Conservation (phyloP, 805 yeast genomes). For the Tetrapisispora phaffii region DNA sequence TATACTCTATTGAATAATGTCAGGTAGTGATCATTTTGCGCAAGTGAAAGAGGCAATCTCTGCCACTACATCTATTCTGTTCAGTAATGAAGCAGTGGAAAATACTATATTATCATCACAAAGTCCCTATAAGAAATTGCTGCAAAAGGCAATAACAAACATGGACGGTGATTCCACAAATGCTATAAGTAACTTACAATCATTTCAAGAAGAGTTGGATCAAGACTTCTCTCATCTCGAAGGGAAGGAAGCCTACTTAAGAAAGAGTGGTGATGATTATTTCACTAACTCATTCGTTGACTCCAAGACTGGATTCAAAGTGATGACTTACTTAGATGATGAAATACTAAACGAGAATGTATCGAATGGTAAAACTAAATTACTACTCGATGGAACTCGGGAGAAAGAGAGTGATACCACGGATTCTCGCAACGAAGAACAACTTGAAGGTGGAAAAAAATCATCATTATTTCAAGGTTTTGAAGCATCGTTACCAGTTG, state of each 20-base stretch:
- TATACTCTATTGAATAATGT: slow-evolving; percentile 7
- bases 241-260: slow-evolving; percentile 19
- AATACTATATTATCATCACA: slow-evolving; percentile 27
- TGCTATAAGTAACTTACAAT: slow-evolving; percentile 3
- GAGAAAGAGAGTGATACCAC: not conserved
- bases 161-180: slow-evolving; percentile 13
- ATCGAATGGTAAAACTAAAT: slow-evolving; percentile 6
- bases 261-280: slow-evolving; percentile 28
- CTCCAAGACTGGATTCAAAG: slow-evolving; percentile 37
- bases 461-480: slow-evolving; percentile 65
- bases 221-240: slow-evolving; percentile 11
- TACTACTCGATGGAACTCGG: not conserved
- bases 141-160: slow-evolving; percentile 22
- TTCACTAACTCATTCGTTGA: slow-evolving; percentile 31
- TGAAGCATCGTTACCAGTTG: slow-evolving; percentile 46
- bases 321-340: slow-evolving; percentile 48
- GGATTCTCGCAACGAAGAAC: slow-evolving; percentile 1
- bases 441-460: slow-evolving; percentile 7
- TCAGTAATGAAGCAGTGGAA: slow-evolving; percentile 34
- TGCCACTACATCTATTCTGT: slow-evolving; percentile 46
- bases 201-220: slow-evolving; percentile 5
- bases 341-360: slow-evolving; percentile 52
- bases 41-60: slow-evolving; percentile 41
- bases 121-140: slow-evolving; percentile 23
- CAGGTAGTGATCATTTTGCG: slow-evolving; percentile 24